Base-by-base conservation (phyloP, 2,329 filamentous ascomycete species). In the Pseudopyrenochaeta lycopersici region DNA sequence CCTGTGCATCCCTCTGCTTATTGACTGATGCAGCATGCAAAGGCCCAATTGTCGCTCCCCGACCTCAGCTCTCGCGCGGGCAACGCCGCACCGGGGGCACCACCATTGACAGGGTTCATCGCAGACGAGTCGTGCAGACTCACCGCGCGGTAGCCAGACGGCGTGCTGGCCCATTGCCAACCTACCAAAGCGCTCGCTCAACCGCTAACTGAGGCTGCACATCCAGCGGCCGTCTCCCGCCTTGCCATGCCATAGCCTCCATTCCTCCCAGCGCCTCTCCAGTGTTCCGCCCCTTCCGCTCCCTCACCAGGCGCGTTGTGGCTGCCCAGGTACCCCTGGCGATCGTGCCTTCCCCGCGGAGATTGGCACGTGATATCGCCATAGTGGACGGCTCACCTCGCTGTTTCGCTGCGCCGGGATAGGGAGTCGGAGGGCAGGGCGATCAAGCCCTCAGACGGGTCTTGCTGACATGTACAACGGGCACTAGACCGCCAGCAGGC, bases 381-480 rank as follows among this genome's bases (percentile, higher is more conserved):
- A 21, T 23, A 39, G 36, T 10, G 14, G 20, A 36, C 40, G 21
- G 43, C 43, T 41, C 44, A 38, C 43, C 43, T 41, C 44, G 42
- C 43, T 45, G 46, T 43, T 44, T 46, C 52, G 54, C 53, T 23
- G 53, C 46, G 47, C 53, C 54, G 46, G 46, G 48, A 58, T 49
- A 57, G 39, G 54, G 54, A 49, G 20, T 43, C 33, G 33, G 45
- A 9, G 21, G 45, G 31, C 51, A 42, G 38, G 51, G 36, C 29
- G 50, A 49, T 55, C 46, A 44, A 46, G 62, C 56, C 40, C 11
- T 42, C 30, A 21, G 17, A 15, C 20, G 40, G 40, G 39, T 30
- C 52, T 62, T 62, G 63, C 63, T 66, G 57, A 67, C 63, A 66
- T 43, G 64, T 48, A 44, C 53, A 56, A 49, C 49, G 46, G 49